Conservation (phyloP, 306 rosid species). For the Ochetophila trinervis region DNA sequence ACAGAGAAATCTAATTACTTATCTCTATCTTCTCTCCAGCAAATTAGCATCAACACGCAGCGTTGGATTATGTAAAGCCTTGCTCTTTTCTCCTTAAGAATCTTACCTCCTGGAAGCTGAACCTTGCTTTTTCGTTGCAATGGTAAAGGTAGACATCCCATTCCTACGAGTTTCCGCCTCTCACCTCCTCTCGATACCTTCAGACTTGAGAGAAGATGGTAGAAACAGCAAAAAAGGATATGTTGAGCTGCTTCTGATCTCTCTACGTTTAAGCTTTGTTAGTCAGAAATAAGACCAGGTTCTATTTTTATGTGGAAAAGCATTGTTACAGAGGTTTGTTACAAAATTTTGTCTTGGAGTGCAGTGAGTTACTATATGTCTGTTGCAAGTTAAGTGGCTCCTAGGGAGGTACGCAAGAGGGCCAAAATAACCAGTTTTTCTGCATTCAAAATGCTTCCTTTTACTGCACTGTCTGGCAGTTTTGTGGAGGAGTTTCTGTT, state of each 20-base stretch:
- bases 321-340: slow-evolving; percentile 25
- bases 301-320: not conserved
- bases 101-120: slow-evolving; percentile 18
- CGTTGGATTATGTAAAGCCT: slow-evolving; percentile 41
- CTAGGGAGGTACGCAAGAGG: slow-evolving; percentile 24
- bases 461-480: slow-evolving; percentile 10
- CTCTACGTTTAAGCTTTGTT: not conserved
- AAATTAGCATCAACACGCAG: slow-evolving; percentile 42
- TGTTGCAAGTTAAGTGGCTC: slow-evolving; percentile 5
- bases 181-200: not conserved
- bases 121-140: slow-evolving; percentile 14
- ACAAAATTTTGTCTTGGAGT: slow-evolving; percentile 21
- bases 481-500: slow-evolving; percentile 21
- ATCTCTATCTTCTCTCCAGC: slow-evolving; percentile 38
- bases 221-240: not conserved
- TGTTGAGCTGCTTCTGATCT: not conserved
- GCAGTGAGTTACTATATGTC: slow-evolving; percentile 5
- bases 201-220: not conserved
- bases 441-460: slow-evolving; percentile 9
- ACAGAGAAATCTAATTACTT: slow-evolving; percentile 12
- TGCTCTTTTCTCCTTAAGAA: slow-evolving; percentile 38
- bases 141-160: slow-evolving; percentile 30
- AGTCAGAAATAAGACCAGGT: not conserved
- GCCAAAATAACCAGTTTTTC: not conserved
- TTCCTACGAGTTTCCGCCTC: slow-evolving; percentile 9